Evolutionary conservation across 2,329 filamentous ascomycete species (phyloP), one percentile per base, ranked within the genome.

Genomic region (Fusarium virguliforme): DNA sequence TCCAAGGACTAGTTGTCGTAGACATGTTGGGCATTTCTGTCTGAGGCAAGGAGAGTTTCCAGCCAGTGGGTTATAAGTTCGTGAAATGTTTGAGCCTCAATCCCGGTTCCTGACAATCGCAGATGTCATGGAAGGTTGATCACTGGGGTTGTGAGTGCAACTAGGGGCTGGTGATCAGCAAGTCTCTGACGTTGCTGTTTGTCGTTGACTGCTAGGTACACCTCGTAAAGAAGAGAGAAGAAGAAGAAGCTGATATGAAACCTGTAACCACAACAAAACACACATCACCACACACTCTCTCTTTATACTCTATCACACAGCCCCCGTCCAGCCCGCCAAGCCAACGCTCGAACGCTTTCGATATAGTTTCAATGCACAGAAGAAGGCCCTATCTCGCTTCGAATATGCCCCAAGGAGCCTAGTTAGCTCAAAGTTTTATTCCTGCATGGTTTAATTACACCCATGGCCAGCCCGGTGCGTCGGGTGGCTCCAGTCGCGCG

Each of bases 91-190:
- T 67, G 62, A 71, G 68, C 69, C 69, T 72, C 69, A 72, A 69
- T 69, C 48, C 46, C n/a, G 65, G 69, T 70, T 57, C 41, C 58
- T 63, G 69, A 54, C 38, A 67, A 71, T 72, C 69, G 54, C 34
- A 59, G 58, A 72, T 71, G 69, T 72, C 69, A 72, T 71, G 15
- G 48, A 56, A 34, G 55, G 69, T 60, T 62, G 69, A 72, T 71
- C 69, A 67, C 55, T 71, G 65, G 69, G 66, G 46, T 26, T 55
- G 62, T 35, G 24, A 10, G 28, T 56, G 55, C 48, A 61, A 60
- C 43, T 68, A 35, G 50, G 56, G 30, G 51, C 35, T 46, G 30
- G 26, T 38, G 69, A 71, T 72, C 69, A 71, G 63, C 69, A 72
- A 35, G 22, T 26, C 57, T 70, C 65, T 71, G 69, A 72, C 69